Base-by-base conservation (phyloP, 805 yeast species). In the Saccharomycopsis vini region DNA sequence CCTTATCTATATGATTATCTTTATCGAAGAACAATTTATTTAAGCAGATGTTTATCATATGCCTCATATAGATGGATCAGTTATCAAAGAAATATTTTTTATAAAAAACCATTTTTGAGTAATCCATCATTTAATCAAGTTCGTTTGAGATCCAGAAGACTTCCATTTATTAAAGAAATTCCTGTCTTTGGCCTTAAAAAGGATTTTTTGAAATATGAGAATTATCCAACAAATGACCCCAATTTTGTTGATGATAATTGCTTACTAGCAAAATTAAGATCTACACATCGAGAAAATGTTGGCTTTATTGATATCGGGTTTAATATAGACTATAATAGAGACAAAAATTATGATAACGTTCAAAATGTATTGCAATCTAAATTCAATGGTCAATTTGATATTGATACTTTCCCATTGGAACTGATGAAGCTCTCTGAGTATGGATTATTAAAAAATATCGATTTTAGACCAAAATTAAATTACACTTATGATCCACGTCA, bases 381-480 rank as follows among this genome's bases (percentile, higher is more conserved):
- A 18, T 28, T 35, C 15, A n/a, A 12, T 15, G 30, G 20, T 15
- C 9, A 22, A 23, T 45, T 45, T 26, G 29, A 40, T 36, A 23
- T 45, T 10, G 18, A 45, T 20, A 40, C 40, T 12, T 23, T 43
- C 36, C 50, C 47, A 24, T 20, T 40, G 16, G 23, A 31, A 9
- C 35, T 19, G 5, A 15, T 46, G 39, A 33, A 36, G 31, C 28
- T 46, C 19, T 39, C 40, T 4, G 15, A 39, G 21, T 42, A 21
- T 28, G 50, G 50, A 15, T 26, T 46, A 15, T 15, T 46, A 6
- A 13, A 15, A 15, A 46, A 46, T 24, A 34, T 46, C 16, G 50
- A 46, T 29, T 31, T 30, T 29, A 36, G 50, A 4, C 50, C 50
- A 20, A 34, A 43, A 10, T n/a, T n/a, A n/a, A n/a, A n/a, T n/a